Evolutionary conservation across 2,329 filamentous ascomycete genomes (phyloP).

Genomic region (Ophiostoma perfectum): DNA sequence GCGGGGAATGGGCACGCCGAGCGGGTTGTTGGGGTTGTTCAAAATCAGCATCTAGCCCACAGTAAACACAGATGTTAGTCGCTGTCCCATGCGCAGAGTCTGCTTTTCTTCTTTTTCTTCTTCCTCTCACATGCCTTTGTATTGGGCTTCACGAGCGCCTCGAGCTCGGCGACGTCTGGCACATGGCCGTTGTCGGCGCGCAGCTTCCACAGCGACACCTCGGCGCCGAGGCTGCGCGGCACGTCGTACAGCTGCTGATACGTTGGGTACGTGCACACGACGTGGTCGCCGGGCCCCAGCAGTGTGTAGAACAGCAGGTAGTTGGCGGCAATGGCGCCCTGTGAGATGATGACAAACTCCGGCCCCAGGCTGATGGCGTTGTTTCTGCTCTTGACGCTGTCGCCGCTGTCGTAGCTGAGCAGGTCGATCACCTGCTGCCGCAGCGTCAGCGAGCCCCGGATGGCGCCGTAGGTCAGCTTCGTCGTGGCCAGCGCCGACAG

Average conservation of each 20-base stretch:
- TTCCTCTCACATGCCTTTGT: constrained; percentile 45
- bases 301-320: constrained; percentile 71
- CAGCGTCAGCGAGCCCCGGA: constrained; percentile 61
- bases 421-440: constrained; percentile 54
- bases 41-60: constrained; percentile 41
- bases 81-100: too few relatives aligned
- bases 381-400: background rate
- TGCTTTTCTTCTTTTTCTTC: too few relatives aligned
- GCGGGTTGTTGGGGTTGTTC: constrained; percentile 80
- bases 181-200: constrained; percentile 59
- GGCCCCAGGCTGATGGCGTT: constrained; percentile 17
- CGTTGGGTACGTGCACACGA: constrained; percentile 79
- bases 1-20: constrained; percentile 62
- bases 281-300: constrained; percentile 69
- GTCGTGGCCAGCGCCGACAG: constrained; percentile 44
- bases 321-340: constrained; percentile 80
- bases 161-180: constrained; percentile 61
- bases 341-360: constrained; percentile 68
- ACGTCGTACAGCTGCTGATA: constrained; percentile 80
- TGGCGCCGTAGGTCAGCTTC: constrained; percentile 66
- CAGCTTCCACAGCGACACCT: constrained; percentile 72
- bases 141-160: constrained; percentile 58
- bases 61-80: too few relatives aligned
- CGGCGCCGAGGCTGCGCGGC: constrained; percentile 66
- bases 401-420: constrained; percentile 10